Conservation (phyloP, 148 eudicot species). For the Rhododendron molle region DNA sequence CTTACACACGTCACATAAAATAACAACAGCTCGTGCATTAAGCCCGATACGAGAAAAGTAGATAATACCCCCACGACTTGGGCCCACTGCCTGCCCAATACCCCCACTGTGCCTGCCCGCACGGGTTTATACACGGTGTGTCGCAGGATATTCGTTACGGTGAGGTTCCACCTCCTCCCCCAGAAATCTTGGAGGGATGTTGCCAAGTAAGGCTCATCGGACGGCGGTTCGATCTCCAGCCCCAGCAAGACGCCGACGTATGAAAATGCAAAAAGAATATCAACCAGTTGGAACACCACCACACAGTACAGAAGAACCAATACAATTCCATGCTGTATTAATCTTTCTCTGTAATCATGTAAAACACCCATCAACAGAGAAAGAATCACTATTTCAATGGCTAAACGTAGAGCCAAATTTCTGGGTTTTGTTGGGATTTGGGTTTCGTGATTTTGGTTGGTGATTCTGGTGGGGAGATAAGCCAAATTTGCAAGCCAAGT, state of each 20-base stretch:
- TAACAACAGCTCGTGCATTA: constrained; percentile 22
- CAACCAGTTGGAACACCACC: not conserved
- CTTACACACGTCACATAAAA: not conserved
- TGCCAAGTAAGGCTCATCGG: constrained; percentile 15
- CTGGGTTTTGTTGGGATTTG: not conserved
- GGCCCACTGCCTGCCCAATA: constrained; percentile 10
- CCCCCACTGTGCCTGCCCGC: not conserved
- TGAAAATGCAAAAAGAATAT: not conserved
- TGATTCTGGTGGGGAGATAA: constrained; percentile 28
- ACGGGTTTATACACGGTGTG: constrained; percentile 14
- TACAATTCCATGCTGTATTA: not conserved
- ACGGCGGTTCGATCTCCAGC: constrained; percentile 9
- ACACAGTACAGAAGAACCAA: constrained; percentile 6
- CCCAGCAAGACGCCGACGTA: not conserved
- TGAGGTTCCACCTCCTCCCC: constrained; percentile 21
- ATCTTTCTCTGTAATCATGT: not conserved
- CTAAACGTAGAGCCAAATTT: constrained; percentile 6
- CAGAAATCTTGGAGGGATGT: constrained; percentile 19
- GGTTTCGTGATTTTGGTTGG: not conserved
- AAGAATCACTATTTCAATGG: not conserved
- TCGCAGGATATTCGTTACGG: constrained; percentile 4
- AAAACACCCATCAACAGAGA: not conserved
- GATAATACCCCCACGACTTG: not conserved
- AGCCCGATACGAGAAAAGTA: constrained; percentile 15
- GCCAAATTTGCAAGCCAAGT: constrained; percentile 48